These are phyloP conservation scores for Bryum argenteum DNA, from an alignment of 225 moss, liverwort and hornwort genomes.

Conservation along the genomic window DNA sequence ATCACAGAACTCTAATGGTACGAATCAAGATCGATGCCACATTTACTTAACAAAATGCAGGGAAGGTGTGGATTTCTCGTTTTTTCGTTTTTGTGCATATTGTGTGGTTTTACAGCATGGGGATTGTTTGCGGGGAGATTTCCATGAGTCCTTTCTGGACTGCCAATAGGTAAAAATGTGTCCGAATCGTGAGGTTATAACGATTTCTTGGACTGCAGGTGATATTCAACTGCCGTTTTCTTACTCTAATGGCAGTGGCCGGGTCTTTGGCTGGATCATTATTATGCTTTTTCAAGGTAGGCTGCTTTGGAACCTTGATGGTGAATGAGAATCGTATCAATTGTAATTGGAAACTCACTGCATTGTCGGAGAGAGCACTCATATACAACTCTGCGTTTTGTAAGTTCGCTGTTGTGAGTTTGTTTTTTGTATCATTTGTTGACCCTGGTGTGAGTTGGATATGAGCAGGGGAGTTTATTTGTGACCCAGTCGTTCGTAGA, in stretches of 20 bases:
- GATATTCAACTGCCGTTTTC: slow-evolving; percentile 91
- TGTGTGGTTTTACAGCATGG: too few species aligned
- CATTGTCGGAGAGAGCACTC: too few species aligned
- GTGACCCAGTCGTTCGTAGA: slow-evolving; percentile 68
- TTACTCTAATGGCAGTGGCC: slow-evolving; percentile 87
- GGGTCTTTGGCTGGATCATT: slow-evolving; percentile 90
- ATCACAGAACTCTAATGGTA: neutral
- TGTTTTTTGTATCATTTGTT: neutral
- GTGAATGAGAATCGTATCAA: too few species aligned
- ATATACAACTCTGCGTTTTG: too few species aligned
- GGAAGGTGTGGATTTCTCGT: too few species aligned
- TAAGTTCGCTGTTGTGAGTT: neutral
- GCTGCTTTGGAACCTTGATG: slow-evolving; percentile 1
- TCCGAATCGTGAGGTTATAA: slow-evolving; percentile 10
- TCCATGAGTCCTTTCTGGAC: too few species aligned
- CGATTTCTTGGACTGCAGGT: slow-evolving; percentile 44
- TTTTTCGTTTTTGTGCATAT: too few species aligned
- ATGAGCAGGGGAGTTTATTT: slow-evolving; percentile 78
- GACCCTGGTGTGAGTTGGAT: neutral
- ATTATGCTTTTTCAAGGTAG: slow-evolving; percentile 86
- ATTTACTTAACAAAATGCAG: too few species aligned
- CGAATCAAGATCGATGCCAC: too few species aligned
- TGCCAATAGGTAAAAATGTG: slow-evolving; percentile 1
- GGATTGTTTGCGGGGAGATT: too few species aligned
- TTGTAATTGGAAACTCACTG: too few species aligned